Conservation (phyloP, 257 asterid species). For the Catharanthus roseus region DNA sequence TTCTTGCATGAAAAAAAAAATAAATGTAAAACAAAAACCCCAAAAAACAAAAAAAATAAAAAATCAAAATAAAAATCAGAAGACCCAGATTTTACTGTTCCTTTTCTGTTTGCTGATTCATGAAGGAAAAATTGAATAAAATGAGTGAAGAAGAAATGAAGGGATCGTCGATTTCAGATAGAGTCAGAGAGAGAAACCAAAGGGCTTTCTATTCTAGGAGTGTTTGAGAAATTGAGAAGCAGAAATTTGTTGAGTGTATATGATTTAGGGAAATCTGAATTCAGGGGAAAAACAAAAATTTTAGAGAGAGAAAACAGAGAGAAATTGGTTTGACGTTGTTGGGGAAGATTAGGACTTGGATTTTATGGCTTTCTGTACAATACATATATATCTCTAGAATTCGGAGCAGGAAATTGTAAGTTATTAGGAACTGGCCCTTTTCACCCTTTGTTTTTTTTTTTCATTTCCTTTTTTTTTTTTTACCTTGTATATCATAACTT, state of each 20-base stretch:
- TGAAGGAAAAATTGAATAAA: not conserved
- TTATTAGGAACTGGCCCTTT: not conserved
- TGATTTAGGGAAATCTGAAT: slow-evolving; percentile 15
- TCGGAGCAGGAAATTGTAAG: not conserved
- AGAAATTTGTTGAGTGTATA: slow-evolving; percentile 4
- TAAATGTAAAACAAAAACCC: not conserved
- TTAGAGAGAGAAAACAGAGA: slow-evolving; percentile 1
- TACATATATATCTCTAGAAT: not conserved
- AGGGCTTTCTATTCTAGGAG: slow-evolving; percentile 1
- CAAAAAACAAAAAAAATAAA: not conserved
- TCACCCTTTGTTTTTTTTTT: not conserved
- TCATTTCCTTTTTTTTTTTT: not conserved
- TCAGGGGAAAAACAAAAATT: not conserved
- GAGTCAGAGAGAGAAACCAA: not conserved
- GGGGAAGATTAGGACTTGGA: slow-evolving; percentile 4
- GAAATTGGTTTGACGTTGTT: slow-evolving; percentile 22
- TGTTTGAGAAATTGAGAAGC: slow-evolving; percentile 14
- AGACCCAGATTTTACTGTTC: slow-evolving; percentile 5
- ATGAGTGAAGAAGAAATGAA: slow-evolving; percentile 10
- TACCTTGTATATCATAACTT: too few relatives aligned
- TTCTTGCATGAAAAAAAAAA: not conserved
- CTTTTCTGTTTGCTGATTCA: not conserved
- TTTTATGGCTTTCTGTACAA: slow-evolving; percentile 2
- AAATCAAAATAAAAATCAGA: not conserved
- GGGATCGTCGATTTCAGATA: slow-evolving; percentile 20